Percentiles rank a stretch among this genome's conserved stretches.
Conservation (phyloP, 106 monocot species). For the Acorus calamus region DNA sequence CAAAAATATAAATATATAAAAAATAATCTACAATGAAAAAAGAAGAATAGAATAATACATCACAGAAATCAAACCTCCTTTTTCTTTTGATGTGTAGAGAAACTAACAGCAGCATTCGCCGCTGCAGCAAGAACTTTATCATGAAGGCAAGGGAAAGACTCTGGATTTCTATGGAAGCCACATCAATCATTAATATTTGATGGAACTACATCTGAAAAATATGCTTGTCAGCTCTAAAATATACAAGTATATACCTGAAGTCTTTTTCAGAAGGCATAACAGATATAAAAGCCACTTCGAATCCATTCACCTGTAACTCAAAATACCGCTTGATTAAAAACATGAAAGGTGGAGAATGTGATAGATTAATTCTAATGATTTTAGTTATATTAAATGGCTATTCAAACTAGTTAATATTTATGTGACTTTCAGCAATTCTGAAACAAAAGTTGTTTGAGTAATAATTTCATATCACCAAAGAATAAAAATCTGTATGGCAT, state of each 20-base stretch:
- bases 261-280: slow-evolving; percentile 46
- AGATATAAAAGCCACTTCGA: slow-evolving; percentile 78
- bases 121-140: slow-evolving; percentile 95
- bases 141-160: slow-evolving; percentile 84
- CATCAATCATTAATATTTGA: slow-evolving; percentile 1
- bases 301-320: slow-evolving; percentile 60
- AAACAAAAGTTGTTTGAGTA: too few species aligned
- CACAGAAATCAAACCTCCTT: slow-evolving; percentile 36
- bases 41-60: not conserved
- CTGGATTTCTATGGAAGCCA: slow-evolving; percentile 53
- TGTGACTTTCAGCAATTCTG: too few species aligned
- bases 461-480: too few species aligned
- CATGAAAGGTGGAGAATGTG: too few species aligned
- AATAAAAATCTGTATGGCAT: too few species aligned
- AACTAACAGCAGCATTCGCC: slow-evolving; percentile 53
- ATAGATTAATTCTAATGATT: too few species aligned
- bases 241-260: slow-evolving; percentile 46
- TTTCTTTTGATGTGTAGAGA: slow-evolving; percentile 46
- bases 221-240: not conserved
- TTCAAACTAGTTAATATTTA: too few species aligned
- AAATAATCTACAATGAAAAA: not conserved
- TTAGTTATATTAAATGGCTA: too few species aligned
- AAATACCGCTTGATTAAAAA: too few species aligned
- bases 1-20: slow-evolving; percentile 7
- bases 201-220: too few species aligned